These are phyloP conservation scores for Oehlia diaphana DNA, from an alignment of 192 early-diverging fungal genomes.

Conservation along the genomic window DNA sequence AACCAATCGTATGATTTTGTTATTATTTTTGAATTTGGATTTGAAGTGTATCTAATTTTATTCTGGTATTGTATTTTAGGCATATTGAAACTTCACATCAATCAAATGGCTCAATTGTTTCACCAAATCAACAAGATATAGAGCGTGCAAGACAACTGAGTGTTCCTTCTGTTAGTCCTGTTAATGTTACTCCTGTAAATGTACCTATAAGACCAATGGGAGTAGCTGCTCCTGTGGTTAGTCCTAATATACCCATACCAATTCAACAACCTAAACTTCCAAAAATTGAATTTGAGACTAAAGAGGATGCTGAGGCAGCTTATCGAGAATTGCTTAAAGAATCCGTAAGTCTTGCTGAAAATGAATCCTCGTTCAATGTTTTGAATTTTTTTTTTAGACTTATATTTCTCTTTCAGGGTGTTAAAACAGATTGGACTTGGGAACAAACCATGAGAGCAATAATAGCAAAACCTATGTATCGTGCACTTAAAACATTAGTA, in stretches of 20 bases:
- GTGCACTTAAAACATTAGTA: conserved; percentile 71
- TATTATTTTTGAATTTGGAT: not conserved
- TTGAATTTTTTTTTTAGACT: not conserved
- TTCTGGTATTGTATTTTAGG: not conserved
- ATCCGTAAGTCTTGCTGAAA: conserved; percentile 45
- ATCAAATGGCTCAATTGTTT: conserved; percentile 29
- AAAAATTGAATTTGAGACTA: conserved; percentile 64
- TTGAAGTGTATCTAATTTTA: not conserved
- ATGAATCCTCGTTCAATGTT: not conserved
- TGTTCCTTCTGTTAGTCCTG: conserved; percentile 21
- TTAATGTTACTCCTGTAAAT: conserved; percentile 30
- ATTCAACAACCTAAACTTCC: not conserved
- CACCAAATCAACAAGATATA: conserved; percentile 32
- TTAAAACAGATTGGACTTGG: conserved; percentile 87
- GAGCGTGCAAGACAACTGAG: conserved; percentile 22
- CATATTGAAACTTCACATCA: not conserved
- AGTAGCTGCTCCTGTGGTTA: conserved; percentile 21
- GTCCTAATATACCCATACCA: conserved; percentile 13
- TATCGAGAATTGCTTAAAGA: conserved; percentile 75
- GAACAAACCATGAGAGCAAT: conserved; percentile 87
- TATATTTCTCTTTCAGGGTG: conserved; percentile 51
- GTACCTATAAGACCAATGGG: conserved; percentile 17
- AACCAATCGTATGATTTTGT: conserved; percentile 11
- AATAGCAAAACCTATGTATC: conserved; percentile 82
- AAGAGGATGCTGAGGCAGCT: conserved; percentile 79